Evolutionary conservation across 177 flowering plant species (phyloP).

Genomic region (Telopea speciosissima): DNA sequence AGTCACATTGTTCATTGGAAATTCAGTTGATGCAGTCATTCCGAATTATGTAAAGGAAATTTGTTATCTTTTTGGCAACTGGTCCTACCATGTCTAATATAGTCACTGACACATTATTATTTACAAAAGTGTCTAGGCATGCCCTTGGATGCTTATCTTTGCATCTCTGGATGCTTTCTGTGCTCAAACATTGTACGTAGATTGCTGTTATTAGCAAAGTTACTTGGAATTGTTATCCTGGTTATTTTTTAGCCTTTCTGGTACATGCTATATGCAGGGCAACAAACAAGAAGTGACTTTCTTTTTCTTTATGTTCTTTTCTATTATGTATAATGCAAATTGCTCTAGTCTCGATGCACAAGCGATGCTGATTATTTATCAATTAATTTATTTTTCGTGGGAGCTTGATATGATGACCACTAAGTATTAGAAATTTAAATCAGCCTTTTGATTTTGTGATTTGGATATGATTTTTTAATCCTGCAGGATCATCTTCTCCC

Average conservation of each 20-base stretch:
- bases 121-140: background rate
- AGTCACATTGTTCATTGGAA: background rate
- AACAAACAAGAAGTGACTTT: too few relatives aligned
- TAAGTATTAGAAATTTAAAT: background rate
- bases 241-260: background rate
- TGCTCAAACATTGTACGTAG: too few relatives aligned
- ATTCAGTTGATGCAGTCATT: background rate
- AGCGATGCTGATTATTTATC: background rate
- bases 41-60: background rate
- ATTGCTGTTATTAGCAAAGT: too few relatives aligned
- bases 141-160: background rate
- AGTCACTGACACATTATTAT: background rate
- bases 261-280: background rate
- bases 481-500: conserved; percentile 73
- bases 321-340: too few relatives aligned
- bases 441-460: conserved; percentile 2
- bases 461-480: conserved; percentile 7
- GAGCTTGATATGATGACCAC: background rate
- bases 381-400: background rate
- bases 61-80: background rate
- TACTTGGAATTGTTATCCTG: background rate
- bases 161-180: too few relatives aligned
- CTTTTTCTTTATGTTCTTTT: background rate
- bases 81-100: background rate
- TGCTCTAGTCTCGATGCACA: background rate